phyloP scores from a whole-genome alignment of 2,329 filamentous ascomycete genomes.

The Monilinia laxa region DNA sequence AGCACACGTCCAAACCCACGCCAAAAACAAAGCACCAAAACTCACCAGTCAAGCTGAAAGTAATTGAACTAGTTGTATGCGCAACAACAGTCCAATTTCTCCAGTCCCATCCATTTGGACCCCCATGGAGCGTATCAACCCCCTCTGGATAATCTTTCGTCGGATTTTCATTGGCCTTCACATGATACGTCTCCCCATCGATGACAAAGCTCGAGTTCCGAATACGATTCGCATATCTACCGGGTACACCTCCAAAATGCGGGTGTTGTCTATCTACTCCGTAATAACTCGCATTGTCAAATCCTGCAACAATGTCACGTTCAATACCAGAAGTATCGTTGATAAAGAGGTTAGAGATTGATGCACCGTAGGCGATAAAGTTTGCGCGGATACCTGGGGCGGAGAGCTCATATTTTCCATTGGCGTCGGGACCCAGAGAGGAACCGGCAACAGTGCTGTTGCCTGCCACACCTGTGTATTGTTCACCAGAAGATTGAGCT shows the following conservation, averaged over 20 bases:
- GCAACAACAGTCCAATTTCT: constrained; percentile 71
- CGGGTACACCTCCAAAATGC: constrained; percentile 71
- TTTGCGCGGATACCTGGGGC: constrained; percentile 64
- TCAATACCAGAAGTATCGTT: constrained; percentile 66
- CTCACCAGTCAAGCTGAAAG: constrained; percentile 64
- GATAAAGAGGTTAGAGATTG: constrained; percentile 69
- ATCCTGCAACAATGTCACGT: constrained; percentile 71
- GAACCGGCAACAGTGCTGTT: constrained; percentile 34
- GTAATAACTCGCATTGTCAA: constrained; percentile 75
- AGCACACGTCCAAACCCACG: background rate
- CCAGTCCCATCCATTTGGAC: constrained; percentile 67
- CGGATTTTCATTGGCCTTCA: constrained; percentile 63
- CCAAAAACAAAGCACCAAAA: background rate
- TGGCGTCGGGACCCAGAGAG: constrained; percentile 47
- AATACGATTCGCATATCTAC: constrained; percentile 79
- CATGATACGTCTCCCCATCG: constrained; percentile 59
- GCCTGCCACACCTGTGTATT: constrained; percentile 33
- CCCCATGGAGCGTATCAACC: constrained; percentile 67
- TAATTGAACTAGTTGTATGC: constrained; percentile 64
- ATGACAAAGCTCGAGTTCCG: constrained; percentile 72
- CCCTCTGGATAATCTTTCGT: constrained; percentile 52
- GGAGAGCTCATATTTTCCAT: constrained; percentile 71
- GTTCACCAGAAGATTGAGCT: constrained; percentile 30
- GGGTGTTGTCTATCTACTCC: constrained; percentile 61
- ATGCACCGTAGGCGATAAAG: constrained; percentile 74